These are phyloP conservation scores for Heterobasidion parviporum DNA, from an alignment of 1,284 basidiomycete species.

Conservation along the genomic window DNA sequence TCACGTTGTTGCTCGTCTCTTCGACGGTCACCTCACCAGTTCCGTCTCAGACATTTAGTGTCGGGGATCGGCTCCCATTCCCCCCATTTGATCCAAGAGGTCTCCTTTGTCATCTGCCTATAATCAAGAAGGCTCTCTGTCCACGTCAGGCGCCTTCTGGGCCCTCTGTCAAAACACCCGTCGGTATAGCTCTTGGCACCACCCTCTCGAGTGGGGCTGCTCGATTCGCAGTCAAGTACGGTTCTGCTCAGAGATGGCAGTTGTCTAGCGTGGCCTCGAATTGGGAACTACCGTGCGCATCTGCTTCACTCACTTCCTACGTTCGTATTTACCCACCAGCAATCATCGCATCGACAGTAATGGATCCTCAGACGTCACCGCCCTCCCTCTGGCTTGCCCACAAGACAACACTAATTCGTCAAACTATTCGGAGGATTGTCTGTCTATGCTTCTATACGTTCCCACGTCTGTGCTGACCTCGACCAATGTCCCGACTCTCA, in stretches of 20 bases:
- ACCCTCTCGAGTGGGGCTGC: constrained; percentile 36
- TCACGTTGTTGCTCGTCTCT: constrained; percentile 25
- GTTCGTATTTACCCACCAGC: not conserved
- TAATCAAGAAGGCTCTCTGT: constrained; percentile 32
- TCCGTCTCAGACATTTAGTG: constrained; percentile 6
- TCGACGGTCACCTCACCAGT: constrained; percentile 23
- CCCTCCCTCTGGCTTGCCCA: constrained; percentile 64
- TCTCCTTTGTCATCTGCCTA: constrained; percentile 35
- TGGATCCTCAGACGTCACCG: constrained; percentile 40
- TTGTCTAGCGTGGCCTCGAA: constrained; percentile 40
- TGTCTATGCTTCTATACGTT: constrained; percentile 69
- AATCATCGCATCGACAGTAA: constrained; percentile 27
- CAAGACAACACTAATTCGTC: constrained; percentile 44
- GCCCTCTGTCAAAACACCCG: constrained; percentile 32
- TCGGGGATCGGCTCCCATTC: constrained; percentile 6
- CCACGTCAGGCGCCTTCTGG: constrained; percentile 23
- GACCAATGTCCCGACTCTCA: constrained; percentile 43
- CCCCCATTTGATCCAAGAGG: constrained; percentile 21
- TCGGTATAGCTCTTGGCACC: constrained; percentile 50
- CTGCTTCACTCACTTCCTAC: not conserved
- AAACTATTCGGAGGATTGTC: constrained; percentile 64
- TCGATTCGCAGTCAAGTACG: constrained; percentile 61
- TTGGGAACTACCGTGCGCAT: constrained; percentile 59
- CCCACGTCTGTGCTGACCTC: constrained; percentile 31
- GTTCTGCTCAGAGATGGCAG: constrained; percentile 51